Percentiles rank a stretch among this genome's conserved stretches.
These are phyloP conservation scores for Giardia muris DNA, from an alignment of 208 protist species.

Conservation along the genomic window DNA sequence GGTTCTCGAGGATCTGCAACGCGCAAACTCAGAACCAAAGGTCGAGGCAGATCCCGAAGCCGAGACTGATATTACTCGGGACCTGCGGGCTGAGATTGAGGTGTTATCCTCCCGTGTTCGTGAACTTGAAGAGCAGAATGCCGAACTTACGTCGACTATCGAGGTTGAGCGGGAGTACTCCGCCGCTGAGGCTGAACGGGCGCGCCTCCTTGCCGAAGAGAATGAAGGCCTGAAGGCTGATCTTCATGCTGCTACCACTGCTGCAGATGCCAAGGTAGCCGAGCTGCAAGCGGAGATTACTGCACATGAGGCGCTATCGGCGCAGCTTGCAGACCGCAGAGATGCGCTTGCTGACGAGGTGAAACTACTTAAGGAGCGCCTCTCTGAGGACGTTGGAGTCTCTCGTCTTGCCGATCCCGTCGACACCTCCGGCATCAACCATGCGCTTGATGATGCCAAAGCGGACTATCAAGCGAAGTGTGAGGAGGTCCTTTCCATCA, in stretches of 20 bases:
- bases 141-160: not conserved
- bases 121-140: not conserved
- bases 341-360: too few species aligned
- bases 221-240: not conserved
- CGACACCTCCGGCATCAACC: too few species aligned
- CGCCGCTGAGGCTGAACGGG: not conserved
- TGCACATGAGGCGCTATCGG: not conserved
- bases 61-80: not conserved
- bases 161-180: not conserved
- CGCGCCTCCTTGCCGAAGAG: not conserved
- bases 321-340: not conserved
- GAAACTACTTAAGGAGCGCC: not conserved
- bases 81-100: not conserved
- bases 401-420: not conserved
- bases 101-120: not conserved
- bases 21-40: too few species aligned
- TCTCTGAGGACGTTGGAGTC: not conserved
- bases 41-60: not conserved
- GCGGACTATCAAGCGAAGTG: too few species aligned
- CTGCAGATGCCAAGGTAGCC: not conserved
- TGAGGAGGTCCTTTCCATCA: not conserved
- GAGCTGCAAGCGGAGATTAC: not conserved
- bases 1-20: too few species aligned
- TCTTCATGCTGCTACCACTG: not conserved
- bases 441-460: too few species aligned